Percentiles rank a stretch among this genome's conserved stretches.
phyloP scores from a whole-genome alignment of 164 flowering plant species.

The Umbellularia californica region DNA sequence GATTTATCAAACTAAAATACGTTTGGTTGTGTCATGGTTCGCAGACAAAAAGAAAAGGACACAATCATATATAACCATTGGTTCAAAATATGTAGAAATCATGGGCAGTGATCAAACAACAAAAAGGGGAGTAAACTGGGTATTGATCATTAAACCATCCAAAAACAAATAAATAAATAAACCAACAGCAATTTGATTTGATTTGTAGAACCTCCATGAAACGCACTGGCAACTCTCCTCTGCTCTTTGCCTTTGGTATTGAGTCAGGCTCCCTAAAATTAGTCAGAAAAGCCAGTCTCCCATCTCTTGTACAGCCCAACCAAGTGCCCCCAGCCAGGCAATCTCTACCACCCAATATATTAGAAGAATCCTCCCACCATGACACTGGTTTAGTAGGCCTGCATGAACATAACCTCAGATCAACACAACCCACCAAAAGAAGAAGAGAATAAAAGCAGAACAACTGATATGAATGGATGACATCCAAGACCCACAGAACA shows the following conservation, averaged over 20 bases:
- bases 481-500: not conserved
- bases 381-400: slow-evolving; percentile 60
- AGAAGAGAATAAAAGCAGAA: not conserved
- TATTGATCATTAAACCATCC: not conserved
- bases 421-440: not conserved
- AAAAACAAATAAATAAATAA: not conserved
- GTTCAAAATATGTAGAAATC: not conserved
- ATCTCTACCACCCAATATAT: slow-evolving; percentile 78
- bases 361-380: slow-evolving; percentile 68
- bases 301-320: slow-evolving; percentile 61
- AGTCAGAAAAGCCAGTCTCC: slow-evolving; percentile 68
- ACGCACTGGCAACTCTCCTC: slow-evolving; percentile 71
- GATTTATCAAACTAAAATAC: not conserved
- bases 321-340: slow-evolving; percentile 81
- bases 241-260: slow-evolving; percentile 37
- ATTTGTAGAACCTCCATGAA: slow-evolving; percentile 52
- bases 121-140: not conserved
- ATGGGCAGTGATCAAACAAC: not conserved
- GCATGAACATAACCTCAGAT: not conserved
- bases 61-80: not conserved
- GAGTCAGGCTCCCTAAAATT: slow-evolving; percentile 49
- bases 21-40: not conserved
- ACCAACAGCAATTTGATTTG: not conserved
- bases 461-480: not conserved
- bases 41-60: not conserved